Evolutionary conservation across 306 rosid species (phyloP).

Genomic region (Abrus precatorius): DNA sequence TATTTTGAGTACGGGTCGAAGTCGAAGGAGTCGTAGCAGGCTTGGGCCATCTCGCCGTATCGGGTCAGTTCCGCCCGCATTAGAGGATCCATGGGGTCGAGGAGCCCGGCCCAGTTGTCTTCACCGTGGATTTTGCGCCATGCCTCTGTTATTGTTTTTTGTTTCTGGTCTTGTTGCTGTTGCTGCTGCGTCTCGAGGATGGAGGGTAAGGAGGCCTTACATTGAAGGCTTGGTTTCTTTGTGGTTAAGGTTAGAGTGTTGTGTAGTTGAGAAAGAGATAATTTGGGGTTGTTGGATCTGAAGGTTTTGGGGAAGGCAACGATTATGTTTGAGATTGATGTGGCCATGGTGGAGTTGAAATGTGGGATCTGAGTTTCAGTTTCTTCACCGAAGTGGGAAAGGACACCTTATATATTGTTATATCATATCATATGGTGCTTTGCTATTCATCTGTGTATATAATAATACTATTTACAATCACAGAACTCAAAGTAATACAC

Average conservation of each 20-base stretch:
- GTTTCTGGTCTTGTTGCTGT: not conserved
- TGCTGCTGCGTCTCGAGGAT: conserved; percentile 26
- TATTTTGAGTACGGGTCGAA: conserved; percentile 82
- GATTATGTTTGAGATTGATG: conserved; percentile 48
- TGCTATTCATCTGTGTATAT: no score
- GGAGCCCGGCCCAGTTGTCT: conserved; percentile 72
- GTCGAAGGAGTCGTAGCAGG: conserved; percentile 86
- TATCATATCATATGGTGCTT: no score
- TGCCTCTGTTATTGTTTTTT: conserved; percentile 3
- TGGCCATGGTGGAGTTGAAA: conserved; percentile 47
- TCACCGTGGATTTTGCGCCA: conserved; percentile 85
- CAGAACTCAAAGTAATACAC: no score
- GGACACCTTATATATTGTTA: not conserved
- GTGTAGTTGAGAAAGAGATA: not conserved
- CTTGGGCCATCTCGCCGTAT: conserved; percentile 88
- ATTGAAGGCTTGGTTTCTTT: not conserved
- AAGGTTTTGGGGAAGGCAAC: conserved; percentile 41
- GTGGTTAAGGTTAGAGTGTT: not conserved
- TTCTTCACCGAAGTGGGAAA: not conserved
- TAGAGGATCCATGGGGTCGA: conserved; percentile 69
- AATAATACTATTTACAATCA: no score
- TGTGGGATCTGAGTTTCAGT: not conserved
- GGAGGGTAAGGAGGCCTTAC: conserved; percentile 41
- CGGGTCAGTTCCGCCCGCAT: conserved; percentile 71
- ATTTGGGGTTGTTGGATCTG: conserved; percentile 9